These are phyloP conservation scores for Ophiostoma sp. DNA, from an alignment of 2,329 filamentous ascomycete species.

Conservation along the genomic window DNA sequence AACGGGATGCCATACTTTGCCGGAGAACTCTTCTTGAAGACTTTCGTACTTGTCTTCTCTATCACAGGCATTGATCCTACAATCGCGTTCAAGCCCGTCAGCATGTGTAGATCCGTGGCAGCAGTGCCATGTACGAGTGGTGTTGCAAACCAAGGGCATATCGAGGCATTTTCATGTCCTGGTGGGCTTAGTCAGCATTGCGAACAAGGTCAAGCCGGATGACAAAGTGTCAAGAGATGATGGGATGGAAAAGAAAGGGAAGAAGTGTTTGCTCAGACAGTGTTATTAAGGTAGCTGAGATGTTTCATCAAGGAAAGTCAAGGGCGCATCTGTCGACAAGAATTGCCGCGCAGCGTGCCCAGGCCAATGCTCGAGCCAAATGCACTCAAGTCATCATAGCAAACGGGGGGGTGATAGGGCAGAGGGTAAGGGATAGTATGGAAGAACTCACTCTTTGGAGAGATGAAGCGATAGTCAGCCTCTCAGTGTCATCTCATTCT, in stretches of 20 bases:
- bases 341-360: slow-evolving; percentile 62
- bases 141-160: neutral
- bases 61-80: slow-evolving; percentile 94
- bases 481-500: slow-evolving; percentile 29
- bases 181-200: neutral
- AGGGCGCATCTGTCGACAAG: slow-evolving; percentile 58
- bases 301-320: slow-evolving; percentile 94
- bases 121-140: neutral
- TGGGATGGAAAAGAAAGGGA: neutral
- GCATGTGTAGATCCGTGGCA: neutral
- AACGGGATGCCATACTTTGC: slow-evolving; percentile 61
- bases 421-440: neutral
- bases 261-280: slow-evolving; percentile 65
- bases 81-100: neutral
- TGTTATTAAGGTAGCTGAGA: slow-evolving; percentile 91
- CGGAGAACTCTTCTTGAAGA: slow-evolving; percentile 74
- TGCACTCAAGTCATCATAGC: slow-evolving; percentile 99
- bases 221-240: neutral
- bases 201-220: neutral
- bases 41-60: slow-evolving; percentile 79
- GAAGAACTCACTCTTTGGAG: slow-evolving; percentile 17
- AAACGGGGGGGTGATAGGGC: neutral
- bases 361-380: slow-evolving; percentile 98
- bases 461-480: neutral
- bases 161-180: neutral